phyloP scores from a whole-genome alignment of 331 rosid genomes.

The Quercus phellos region DNA sequence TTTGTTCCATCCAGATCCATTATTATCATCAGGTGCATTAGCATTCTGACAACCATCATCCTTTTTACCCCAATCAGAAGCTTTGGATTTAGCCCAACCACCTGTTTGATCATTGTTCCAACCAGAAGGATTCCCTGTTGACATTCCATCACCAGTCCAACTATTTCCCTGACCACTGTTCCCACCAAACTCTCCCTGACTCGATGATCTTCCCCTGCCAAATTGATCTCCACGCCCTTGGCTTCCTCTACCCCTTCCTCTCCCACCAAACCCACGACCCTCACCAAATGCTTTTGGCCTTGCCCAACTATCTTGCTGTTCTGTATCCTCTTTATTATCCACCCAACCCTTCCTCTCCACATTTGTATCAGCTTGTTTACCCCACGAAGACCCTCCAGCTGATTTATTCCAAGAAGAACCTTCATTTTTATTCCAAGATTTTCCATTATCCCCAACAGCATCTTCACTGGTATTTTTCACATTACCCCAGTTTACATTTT shows the following conservation, averaged over 20 bases:
- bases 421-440: slow-evolving; percentile 21
- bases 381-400: slow-evolving; percentile 21
- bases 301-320: neutral
- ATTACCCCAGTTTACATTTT: slow-evolving; percentile 14
- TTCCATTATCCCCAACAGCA: slow-evolving; percentile 4
- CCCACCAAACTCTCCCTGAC: slow-evolving; percentile 2
- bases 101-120: neutral
- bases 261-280: slow-evolving; percentile 2
- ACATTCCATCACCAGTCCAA: neutral
- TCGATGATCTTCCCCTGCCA: slow-evolving; percentile 18
- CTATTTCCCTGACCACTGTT: neutral
- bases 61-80: neutral
- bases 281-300: neutral
- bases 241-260: neutral
- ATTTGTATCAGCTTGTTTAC: slow-evolving; percentile 5
- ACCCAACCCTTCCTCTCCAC: neutral
- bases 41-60: neutral
- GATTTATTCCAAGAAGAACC: slow-evolving; percentile 15
- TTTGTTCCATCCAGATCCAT: neutral
- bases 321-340: neutral
- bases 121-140: neutral
- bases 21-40: neutral
- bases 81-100: neutral
- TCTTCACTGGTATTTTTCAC: neutral
- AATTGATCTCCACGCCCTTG: slow-evolving; percentile 10